A percentile compares a stretch with the other conserved stretches of the same genome.
These are phyloP conservation scores for Colletotrichum limetticola DNA, from an alignment of 2,329 filamentous ascomycete genomes.

Conservation along the genomic window DNA sequence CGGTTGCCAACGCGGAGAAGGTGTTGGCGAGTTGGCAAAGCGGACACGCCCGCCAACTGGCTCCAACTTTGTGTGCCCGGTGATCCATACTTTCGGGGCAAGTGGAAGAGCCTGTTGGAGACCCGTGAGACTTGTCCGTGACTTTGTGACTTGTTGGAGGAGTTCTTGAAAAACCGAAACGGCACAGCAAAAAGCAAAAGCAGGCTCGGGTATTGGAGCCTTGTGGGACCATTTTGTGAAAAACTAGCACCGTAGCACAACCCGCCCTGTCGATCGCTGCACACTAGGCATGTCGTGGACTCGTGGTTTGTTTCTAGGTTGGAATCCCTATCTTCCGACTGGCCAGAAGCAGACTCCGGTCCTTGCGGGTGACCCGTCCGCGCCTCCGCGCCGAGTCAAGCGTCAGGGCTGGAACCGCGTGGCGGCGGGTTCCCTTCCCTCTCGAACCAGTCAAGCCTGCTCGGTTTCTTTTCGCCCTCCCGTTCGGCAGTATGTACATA, in stretches of 20 bases:
- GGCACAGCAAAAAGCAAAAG: not conserved
- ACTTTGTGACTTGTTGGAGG: slow-evolving; percentile 1
- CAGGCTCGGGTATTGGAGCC: slow-evolving; percentile 6
- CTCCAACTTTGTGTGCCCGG: not conserved
- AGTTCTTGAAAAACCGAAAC: too few species aligned
- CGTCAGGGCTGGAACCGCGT: slow-evolving; percentile 20
- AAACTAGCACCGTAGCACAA: slow-evolving; percentile 7
- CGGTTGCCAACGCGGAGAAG: not conserved
- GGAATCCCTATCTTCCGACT: slow-evolving; percentile 26
- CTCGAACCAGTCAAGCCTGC: not conserved
- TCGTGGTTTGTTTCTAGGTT: slow-evolving; percentile 13
- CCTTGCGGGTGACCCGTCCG: slow-evolving; percentile 16
- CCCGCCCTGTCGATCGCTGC: slow-evolving; percentile 32
- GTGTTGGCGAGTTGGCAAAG: slow-evolving; percentile 12
- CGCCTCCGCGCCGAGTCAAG: slow-evolving; percentile 31
- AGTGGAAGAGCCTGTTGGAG: not conserved
- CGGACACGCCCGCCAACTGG: not conserved
- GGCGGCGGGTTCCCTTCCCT: slow-evolving; percentile 6
- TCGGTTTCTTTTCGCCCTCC: not conserved
- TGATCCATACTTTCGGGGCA: not conserved
- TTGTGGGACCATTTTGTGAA: slow-evolving; percentile 26
- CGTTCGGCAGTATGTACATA: not conserved
- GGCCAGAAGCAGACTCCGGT: not conserved
- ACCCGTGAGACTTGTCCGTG: not conserved
- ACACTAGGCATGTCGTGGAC: slow-evolving; percentile 21